Evolutionary conservation across 805 yeast genomes (phyloP).

Genomic region (Kluyveromyces wickerhamii): DNA sequence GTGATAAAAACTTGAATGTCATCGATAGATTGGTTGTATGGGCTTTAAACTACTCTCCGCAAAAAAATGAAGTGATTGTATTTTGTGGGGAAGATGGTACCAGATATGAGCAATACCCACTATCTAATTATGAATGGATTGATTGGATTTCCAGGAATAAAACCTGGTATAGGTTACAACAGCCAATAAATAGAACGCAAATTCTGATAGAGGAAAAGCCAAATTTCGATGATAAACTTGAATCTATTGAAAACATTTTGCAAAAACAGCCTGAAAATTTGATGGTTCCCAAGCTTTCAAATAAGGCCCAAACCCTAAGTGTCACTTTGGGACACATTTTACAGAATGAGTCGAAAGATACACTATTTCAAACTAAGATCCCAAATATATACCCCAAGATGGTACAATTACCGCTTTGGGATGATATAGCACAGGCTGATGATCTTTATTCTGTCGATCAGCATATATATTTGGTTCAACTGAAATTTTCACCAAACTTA

Average conservation of each 20-base stretch:
- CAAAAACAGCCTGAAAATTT: conserved; percentile 1
- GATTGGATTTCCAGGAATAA: conserved; percentile 22
- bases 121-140: conserved; percentile 19
- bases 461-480: conserved; percentile 25
- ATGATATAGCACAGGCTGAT: conserved; percentile 8
- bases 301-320: conserved; percentile 14
- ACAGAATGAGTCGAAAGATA: conserved; percentile 3
- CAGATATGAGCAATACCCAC: conserved; percentile 18
- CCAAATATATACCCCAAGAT: conserved; percentile 18
- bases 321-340: conserved; percentile 23
- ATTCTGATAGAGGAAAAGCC: background rate
- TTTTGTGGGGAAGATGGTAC: conserved; percentile 8
- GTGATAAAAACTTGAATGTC: conserved; percentile 19
- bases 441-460: conserved; percentile 20
- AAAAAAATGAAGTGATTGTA: conserved; percentile 9
- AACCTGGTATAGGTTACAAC: conserved; percentile 21
- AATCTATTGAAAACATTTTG: conserved; percentile 14
- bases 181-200: conserved; percentile 8
- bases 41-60: conserved; percentile 19
- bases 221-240: conserved; percentile 11
- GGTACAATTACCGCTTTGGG: conserved; percentile 17
- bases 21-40: conserved; percentile 22
- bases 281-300: conserved; percentile 5
- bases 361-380: conserved; percentile 21
- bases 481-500: conserved; percentile 19